phyloP scores from a whole-genome alignment of 2,329 filamentous ascomycete genomes.

The Amauroascus niger region DNA sequence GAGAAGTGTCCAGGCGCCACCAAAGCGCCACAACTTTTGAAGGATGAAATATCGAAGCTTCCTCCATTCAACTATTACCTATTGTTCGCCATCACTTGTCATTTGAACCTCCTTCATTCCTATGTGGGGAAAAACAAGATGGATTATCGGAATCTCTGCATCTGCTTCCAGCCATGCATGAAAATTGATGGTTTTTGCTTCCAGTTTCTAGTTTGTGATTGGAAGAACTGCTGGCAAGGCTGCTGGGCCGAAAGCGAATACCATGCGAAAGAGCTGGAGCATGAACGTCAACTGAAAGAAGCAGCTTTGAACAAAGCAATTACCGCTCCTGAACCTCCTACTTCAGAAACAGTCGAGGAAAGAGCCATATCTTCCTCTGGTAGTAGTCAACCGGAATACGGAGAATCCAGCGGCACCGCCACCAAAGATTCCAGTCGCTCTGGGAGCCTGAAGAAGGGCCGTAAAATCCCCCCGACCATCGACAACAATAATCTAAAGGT shows the following conservation, averaged over 20 bases:
- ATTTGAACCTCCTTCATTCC: constrained; percentile 80
- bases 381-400: constrained; percentile 43
- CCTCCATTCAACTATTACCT: constrained; percentile 97
- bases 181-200: constrained; percentile 94
- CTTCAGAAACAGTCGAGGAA: constrained; percentile 37
- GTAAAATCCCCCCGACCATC: constrained; percentile 19
- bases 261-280: constrained; percentile 49
- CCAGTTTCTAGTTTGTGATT: constrained; percentile 88
- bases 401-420: constrained; percentile 10
- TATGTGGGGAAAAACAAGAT: constrained; percentile 97
- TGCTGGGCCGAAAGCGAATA: constrained; percentile 81
- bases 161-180: constrained; percentile 95
- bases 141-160: constrained; percentile 90
- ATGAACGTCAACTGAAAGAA: constrained; percentile 27
- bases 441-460: constrained; percentile 24
- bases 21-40: constrained; percentile 70
- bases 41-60: constrained; percentile 87
- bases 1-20: constrained; percentile 70
- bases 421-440: constrained; percentile 22
- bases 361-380: constrained; percentile 56
- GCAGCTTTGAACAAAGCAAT: constrained; percentile 18
- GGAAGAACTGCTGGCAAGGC: constrained; percentile 94
- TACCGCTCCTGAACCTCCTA: neutral
- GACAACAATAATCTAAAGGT: constrained; percentile 27
- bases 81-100: constrained; percentile 92